Conservation (phyloP, 176 grass and related monocot genomes). For the Aechmea fasciata region DNA sequence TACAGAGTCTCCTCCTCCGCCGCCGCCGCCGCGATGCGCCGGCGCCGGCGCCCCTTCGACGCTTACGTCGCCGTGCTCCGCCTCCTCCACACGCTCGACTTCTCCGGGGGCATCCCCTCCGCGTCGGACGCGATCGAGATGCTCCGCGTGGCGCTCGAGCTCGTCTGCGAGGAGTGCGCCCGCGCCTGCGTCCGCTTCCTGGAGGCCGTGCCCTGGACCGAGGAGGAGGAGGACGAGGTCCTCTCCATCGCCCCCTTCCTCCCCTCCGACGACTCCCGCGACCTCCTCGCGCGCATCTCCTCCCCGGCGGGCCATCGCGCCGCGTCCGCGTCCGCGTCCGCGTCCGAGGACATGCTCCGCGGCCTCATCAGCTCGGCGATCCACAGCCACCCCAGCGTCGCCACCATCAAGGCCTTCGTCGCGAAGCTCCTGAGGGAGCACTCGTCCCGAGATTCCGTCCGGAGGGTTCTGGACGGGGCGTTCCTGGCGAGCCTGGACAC, state of each 20-base stretch:
- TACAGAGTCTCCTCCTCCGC: constrained; percentile 13
- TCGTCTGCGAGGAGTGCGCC: constrained; percentile 57
- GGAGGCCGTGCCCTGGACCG: constrained; percentile 57
- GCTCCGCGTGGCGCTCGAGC: constrained; percentile 45
- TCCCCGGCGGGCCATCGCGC: not conserved
- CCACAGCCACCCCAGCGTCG: constrained; percentile 40
- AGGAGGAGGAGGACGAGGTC: constrained; percentile 43
- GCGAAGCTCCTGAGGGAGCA: constrained; percentile 79
- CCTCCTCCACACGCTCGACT: constrained; percentile 62
- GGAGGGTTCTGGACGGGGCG: constrained; percentile 49
- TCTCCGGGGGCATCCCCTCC: constrained; percentile 29
- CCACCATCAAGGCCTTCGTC: constrained; percentile 74
- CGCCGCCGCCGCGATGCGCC: not conserved
- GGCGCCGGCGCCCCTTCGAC: constrained; percentile 31
- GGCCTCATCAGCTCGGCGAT: constrained; percentile 63
- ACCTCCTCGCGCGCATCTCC: constrained; percentile 41
- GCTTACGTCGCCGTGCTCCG: constrained; percentile 40
- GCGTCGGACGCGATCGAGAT: constrained; percentile 44
- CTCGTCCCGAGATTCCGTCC: constrained; percentile 44
- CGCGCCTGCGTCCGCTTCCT: constrained; percentile 53
- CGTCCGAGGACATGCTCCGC: constrained; percentile 54
- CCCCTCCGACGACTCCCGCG: constrained; percentile 28
- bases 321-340: not conserved
- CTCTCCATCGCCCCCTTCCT: constrained; percentile 48
- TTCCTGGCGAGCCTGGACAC: constrained; percentile 55